Evolutionary conservation across 176 grass and related monocot species (phyloP).

Genomic region (Poa annua): DNA sequence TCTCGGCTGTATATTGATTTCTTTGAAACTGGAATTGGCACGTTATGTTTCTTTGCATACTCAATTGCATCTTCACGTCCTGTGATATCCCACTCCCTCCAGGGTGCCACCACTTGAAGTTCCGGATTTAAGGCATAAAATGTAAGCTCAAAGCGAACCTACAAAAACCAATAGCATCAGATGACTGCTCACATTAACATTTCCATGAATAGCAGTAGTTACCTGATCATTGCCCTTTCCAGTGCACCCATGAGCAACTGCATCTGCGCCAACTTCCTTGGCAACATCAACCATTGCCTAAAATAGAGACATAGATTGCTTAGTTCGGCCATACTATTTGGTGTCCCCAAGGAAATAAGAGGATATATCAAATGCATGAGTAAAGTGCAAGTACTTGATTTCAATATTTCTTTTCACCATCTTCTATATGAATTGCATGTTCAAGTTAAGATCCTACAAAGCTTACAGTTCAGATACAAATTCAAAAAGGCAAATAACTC

Average conservation of each 20-base stretch:
- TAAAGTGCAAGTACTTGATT: constrained; percentile 7
- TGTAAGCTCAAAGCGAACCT: constrained; percentile 99
- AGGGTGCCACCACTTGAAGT: constrained; percentile 95
- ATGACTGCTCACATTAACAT: constrained; percentile 38
- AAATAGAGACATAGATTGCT: constrained; percentile 38
- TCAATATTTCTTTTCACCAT: neutral
- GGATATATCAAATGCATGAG: neutral
- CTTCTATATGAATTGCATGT: constrained; percentile 9
- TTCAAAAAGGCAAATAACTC: neutral
- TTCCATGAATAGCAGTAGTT: constrained; percentile 18
- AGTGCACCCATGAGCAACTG: constrained; percentile 90
- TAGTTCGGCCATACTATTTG: constrained; percentile 36
- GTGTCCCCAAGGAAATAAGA: neutral
- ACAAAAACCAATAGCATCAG: constrained; percentile 45
- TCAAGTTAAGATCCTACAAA: neutral
- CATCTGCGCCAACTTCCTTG: constrained; percentile 90
- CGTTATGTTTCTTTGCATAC: constrained; percentile 85
- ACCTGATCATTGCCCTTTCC: constrained; percentile 99
- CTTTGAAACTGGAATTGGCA: constrained; percentile 87
- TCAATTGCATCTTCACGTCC: constrained; percentile 98
- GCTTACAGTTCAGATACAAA: neutral
- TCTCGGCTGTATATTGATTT: constrained; percentile 99
- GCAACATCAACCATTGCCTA: constrained; percentile 98
- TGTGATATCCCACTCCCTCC: constrained; percentile 98
- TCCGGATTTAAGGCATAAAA: constrained; percentile 95